Evolutionary conservation across 2,329 filamentous ascomycete genomes (phyloP).

Genomic region (Ceratocystis harringtonii): DNA sequence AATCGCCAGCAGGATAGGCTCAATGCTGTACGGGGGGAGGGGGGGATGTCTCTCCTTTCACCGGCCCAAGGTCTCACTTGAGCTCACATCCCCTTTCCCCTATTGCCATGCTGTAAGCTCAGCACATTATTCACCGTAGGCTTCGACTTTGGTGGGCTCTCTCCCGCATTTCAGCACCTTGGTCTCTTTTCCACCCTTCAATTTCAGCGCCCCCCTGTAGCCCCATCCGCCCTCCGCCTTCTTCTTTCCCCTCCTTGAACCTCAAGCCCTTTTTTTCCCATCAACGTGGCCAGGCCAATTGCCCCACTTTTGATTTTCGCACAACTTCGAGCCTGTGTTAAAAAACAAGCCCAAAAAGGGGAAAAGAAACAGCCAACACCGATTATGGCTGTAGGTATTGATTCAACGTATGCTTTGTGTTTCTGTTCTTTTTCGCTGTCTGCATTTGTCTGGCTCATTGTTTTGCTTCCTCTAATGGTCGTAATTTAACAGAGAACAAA

Average conservation of each 20-base stretch:
- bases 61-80: background rate
- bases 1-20: background rate
- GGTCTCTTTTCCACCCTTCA: background rate
- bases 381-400: background rate
- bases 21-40: background rate
- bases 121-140: background rate
- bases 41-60: background rate
- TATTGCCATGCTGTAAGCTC: background rate
- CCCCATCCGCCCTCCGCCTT: background rate
- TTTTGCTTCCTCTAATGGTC: background rate
- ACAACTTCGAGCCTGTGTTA: background rate
- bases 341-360: background rate
- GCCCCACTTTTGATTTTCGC: conserved; percentile 4
- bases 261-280: background rate
- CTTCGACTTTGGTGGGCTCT: background rate
- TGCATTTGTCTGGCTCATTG: background rate
- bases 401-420: background rate
- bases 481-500: background rate
- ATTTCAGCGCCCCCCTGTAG: conserved; percentile 1
- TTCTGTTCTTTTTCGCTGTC: background rate
- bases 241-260: background rate
- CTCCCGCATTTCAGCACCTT: background rate
- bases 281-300: background rate
- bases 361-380: background rate
- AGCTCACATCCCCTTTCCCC: background rate